Base-by-base conservation (phyloP, 23 red algal genomes). In the Chondrus crispus region DNA sequence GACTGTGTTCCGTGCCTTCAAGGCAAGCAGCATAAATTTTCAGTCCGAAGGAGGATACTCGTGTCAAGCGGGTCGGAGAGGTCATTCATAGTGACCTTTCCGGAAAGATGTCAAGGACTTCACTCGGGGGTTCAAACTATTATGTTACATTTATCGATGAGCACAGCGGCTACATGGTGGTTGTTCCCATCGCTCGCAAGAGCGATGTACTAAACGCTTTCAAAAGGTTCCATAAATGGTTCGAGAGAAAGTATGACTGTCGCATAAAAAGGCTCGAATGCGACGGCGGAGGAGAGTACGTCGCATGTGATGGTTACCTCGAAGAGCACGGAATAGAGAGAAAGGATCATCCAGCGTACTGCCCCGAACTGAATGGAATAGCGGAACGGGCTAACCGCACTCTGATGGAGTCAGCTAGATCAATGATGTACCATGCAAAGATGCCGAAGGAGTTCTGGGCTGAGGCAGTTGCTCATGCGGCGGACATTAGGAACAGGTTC, bases 321-420 rank as follows among this genome's bases (percentile, higher is more conserved):
- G 47, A 42, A 38, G 80, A 51, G 52, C 57, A 84, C 4, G 80
- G 80, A 28, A 84, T 84, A 39, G 52, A 38, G 29, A 58, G 24
- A 11, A 20, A 84, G 36, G 38, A 39, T 26, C 38, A 38, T 42
- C 80, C 48, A 26, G 24, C 80, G 80, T 84, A 84, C 26, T 63
- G 35, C 35, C 48, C 80, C 32, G 52, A 84, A 9, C 37, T 62
- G 46, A 84, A 84, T 38, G 48, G 80, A 12, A 58, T 11, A 28
- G 80, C 80, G 36, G 80, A 84, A 62, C 52, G 80, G 22, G 33
- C 5, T 36, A 53, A 84, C 47, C 36, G n/a, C 24, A 84, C 80
- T 26, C 47, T 84, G 47, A 58, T 84, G 52, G 52, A 53, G 40
- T 62, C 50, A 53, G 38, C 57, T 33, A 53, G 80, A 32, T 64